Evolutionary conservation across 805 yeast species (phyloP).

Genomic region (Metschnikowia rubicola): DNA sequence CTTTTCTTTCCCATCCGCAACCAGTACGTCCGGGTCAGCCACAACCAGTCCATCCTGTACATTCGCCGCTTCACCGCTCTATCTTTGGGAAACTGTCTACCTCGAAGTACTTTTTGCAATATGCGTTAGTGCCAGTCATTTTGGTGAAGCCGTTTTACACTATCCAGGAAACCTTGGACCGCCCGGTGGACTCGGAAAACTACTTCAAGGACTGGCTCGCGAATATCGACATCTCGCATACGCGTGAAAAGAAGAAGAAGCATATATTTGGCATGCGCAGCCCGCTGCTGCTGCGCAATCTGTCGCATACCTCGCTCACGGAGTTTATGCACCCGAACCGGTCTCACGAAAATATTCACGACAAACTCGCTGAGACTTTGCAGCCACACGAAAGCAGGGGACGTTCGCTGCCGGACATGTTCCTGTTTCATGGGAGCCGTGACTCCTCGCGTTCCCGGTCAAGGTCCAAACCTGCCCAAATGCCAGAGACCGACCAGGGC

Average conservation of each 20-base stretch:
- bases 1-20: slow-evolving; percentile 7
- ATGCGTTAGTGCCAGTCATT: slow-evolving; percentile 43
- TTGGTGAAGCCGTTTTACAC: slow-evolving; percentile 39
- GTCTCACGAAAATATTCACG: background rate
- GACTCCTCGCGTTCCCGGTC: slow-evolving; percentile 12
- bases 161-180: slow-evolving; percentile 26
- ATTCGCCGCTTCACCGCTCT: slow-evolving; percentile 18
- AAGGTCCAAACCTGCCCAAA: slow-evolving; percentile 1
- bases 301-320: slow-evolving; percentile 12
- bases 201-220: slow-evolving; percentile 37
- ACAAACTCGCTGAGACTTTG: slow-evolving; percentile 1
- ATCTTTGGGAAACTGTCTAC: slow-evolving; percentile 34
- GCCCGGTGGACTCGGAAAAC: slow-evolving; percentile 31
- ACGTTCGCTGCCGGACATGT: slow-evolving; percentile 1
- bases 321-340: slow-evolving; percentile 8
- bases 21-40: slow-evolving; percentile 2
- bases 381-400: slow-evolving; percentile 5
- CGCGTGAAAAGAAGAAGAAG: slow-evolving; percentile 18
- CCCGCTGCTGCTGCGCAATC: slow-evolving; percentile 13
- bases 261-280: slow-evolving; percentile 13
- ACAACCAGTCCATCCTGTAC: background rate
- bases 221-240: slow-evolving; percentile 21
- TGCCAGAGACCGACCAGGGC: background rate
- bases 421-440: slow-evolving; percentile 2
- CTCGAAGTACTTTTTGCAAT: slow-evolving; percentile 40